Base-by-base conservation (phyloP, 202 grass and related monocot genomes). In the Brachypodium distachyon region DNA sequence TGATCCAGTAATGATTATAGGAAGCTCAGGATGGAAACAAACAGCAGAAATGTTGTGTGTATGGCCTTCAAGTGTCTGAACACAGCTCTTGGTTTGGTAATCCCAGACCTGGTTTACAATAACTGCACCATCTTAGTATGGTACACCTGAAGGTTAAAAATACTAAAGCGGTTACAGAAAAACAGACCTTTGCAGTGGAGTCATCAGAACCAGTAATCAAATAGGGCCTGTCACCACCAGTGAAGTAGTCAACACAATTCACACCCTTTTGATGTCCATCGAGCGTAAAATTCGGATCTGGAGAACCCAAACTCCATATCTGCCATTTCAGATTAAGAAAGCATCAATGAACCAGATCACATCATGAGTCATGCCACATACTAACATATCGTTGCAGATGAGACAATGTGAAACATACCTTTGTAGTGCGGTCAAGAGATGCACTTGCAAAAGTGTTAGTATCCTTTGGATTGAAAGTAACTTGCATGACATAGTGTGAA, bases 401-500 rank as follows among this genome's bases (percentile, higher is more conserved):
- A 74, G 46, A 47, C 23, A 41, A 32, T 56, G 2, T 61, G 12
- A 53, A 78, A 31, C 27, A 55, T 29, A 94, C 92, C 92, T 94
- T 91, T 76, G 89, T 89, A 56, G 92, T 94, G 38, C 92, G 92
- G 74, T 94, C 92, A 50, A 94, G 92, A 50, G 92, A 94, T 55
- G 92, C 92, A 79, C 92, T 94, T 68, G 92, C 88, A 49, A 91
- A 94, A 53, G 88, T 94, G 64, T 94, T 94, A 49, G 83, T 91
- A 54, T 94, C 92, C 85, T 94, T 94, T 19, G 92, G 92, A 51
- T 94, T 94, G 63, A 94, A 91, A 60, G 92, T 94, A 71, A 94
- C 83, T 71, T 94, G 92, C 92, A 94, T 94, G 57, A 94, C 92
- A 75, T 94, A 94, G 77, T 94, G 92, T 49, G 92, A 94, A 86